phyloP scores from a whole-genome alignment of 805 yeast species.

The Naumovozyma castellii region DNA sequence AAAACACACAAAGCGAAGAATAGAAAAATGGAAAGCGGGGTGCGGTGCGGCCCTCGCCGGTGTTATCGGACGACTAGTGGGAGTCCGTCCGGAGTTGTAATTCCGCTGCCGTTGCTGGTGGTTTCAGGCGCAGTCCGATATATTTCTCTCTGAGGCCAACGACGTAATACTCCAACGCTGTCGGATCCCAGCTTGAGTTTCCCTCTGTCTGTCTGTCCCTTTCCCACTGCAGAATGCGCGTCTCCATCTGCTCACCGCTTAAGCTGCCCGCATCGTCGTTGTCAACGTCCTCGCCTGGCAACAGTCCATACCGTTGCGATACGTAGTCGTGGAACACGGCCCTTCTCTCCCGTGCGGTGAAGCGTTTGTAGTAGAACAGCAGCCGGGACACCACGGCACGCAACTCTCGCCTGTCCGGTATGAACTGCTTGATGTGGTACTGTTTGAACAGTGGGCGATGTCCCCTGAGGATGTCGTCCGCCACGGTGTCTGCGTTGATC shows the following conservation, averaged over 20 bases:
- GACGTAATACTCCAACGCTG: neutral
- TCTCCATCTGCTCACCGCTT: conserved; percentile 16
- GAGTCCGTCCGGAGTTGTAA: neutral
- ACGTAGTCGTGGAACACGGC: conserved; percentile 11
- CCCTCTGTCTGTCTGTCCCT: no score
- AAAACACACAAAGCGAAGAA: no score
- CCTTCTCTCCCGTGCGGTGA: conserved; percentile 11
- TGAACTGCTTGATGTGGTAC: conserved; percentile 14
- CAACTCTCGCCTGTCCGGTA: conserved; percentile 17
- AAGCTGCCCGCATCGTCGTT: conserved; percentile 10
- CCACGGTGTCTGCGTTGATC: conserved; percentile 16
- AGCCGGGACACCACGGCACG: conserved; percentile 19
- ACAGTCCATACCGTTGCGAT: conserved; percentile 2
- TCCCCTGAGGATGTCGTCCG: conserved; percentile 20
- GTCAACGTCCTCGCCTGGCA: conserved; percentile 2
- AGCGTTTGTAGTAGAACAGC: conserved; percentile 22
- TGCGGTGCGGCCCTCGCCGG: neutral
- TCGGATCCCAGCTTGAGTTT: no score
- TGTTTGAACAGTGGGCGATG: conserved; percentile 18
- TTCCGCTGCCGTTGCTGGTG: neutral
- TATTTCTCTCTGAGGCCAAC: neutral
- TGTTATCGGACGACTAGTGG: neutral
- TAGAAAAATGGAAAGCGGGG: neutral
- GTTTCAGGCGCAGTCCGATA: neutral
- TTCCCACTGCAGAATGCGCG: conserved; percentile 13